Percentiles rank a stretch among this genome's conserved stretches.
Conservation (phyloP, 768 basidiomycete species). For the Harrya chromipes region DNA sequence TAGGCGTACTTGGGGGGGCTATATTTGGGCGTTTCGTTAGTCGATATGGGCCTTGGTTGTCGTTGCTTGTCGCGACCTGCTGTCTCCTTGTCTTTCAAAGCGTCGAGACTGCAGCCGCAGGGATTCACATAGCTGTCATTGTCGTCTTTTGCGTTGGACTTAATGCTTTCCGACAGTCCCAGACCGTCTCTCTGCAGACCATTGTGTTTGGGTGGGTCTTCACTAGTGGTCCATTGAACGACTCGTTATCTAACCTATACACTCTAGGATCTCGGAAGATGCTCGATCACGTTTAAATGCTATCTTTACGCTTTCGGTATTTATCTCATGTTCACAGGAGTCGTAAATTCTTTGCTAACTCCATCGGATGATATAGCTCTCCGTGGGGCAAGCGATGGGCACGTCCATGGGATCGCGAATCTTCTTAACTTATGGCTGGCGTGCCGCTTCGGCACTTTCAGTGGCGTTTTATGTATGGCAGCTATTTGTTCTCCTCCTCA, state of each 20-base stretch:
- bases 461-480: conserved; percentile 35
- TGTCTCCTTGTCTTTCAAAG: conserved; percentile 27
- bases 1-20: conserved; percentile 29
- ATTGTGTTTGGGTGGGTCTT: conserved; percentile 20
- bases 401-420: conserved; percentile 39
- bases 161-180: conserved; percentile 37
- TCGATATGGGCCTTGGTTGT: conserved; percentile 40
- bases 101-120: conserved; percentile 38
- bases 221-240: not conserved
- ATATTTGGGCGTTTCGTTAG: conserved; percentile 21
- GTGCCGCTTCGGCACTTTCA: conserved; percentile 30
- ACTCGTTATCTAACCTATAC: not conserved
- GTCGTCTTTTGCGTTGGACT: conserved; percentile 38
- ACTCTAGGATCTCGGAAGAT: conserved; percentile 22
- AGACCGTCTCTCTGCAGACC: conserved; percentile 33
- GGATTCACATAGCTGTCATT: conserved; percentile 35
- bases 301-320: conserved; percentile 26
- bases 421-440: conserved; percentile 41
- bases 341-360: too few relatives aligned
- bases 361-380: conserved; percentile 12
- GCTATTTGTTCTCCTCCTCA: conserved; percentile 33
- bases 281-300: conserved; percentile 30
- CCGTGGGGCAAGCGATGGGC: conserved; percentile 41
- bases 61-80: conserved; percentile 33
- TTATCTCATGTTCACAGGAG: not conserved